Base-by-base conservation (phyloP, 2,329 filamentous ascomycete genomes). In the Hortaea sp. region DNA sequence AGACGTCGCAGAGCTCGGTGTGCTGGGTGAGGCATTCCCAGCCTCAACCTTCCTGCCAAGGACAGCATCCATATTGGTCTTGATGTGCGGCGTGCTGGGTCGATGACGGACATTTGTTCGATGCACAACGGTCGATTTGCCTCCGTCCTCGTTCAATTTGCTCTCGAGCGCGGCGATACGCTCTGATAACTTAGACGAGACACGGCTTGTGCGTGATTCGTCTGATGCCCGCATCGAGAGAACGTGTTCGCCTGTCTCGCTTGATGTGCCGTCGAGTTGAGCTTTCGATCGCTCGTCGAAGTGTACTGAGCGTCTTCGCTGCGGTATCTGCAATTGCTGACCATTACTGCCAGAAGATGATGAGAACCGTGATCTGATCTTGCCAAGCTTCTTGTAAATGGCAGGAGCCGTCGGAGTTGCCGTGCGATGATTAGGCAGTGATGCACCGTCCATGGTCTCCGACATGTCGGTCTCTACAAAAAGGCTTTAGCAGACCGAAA, bases 301-400 rank as follows among this genome's bases (percentile, higher is more conserved):
- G 7, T 54, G 55, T 3, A 60, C 57, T 29, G 57, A 60, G 12
- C 55, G 53, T 38, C 52, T 55, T 29, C 56, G 48, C 40, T 53
- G 53, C 3, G 54, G 51, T 4, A 31, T 12, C 9, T 43, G 20
- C 11, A 30, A 6, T 2, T 20, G 27, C 7, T 30, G 41, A 11
- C 29, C 42, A 9, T 51, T 47, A 9, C 49, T 30, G 29, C 46
- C 41, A 9, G 55, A 54, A 3, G 46, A 47, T 9, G 52, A 53
- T 13, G 31, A 41, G 27, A 42, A 41, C 7, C 40, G n/a, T 9
- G 44, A 34, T 31, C 46, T 27, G n/a, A 48, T 29, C 29, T 34
- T 45, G 13, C 44, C 29, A 3, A n/a, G 9, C 13, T 39, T 43
- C 13, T 39, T 43, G 5, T 44, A 43, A n/a, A 59, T 35, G 1